Percentiles rank a stretch among this genome's conserved stretches.
Conservation (phyloP, 108 stramenopile species). For the Discostella pseudostelligera region DNA sequence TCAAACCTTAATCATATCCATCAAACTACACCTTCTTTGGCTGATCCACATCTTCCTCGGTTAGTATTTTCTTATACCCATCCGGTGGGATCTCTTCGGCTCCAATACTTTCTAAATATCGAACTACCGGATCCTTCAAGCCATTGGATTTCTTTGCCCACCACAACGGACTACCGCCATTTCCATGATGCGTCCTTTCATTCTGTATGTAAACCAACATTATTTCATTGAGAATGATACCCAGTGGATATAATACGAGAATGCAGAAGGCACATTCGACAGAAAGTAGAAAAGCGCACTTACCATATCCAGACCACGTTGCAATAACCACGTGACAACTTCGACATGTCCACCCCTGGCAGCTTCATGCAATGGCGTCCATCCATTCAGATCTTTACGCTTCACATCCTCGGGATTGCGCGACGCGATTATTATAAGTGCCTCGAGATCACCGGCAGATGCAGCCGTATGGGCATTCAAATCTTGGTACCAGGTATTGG, state of each 20-base stretch:
- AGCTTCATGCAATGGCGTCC: slow-evolving; percentile 83
- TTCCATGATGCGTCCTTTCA: slow-evolving; percentile 30
- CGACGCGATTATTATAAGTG: slow-evolving; percentile 47
- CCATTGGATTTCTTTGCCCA: slow-evolving; percentile 42
- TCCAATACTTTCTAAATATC: slow-evolving; percentile 25
- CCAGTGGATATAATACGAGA: neutral
- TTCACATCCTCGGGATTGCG: slow-evolving; percentile 46
- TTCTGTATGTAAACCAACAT: slow-evolving; percentile 33
- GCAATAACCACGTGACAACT: slow-evolving; percentile 52
- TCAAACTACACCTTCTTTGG: no score
- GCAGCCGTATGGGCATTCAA: slow-evolving; percentile 60
- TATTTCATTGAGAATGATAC: no score
- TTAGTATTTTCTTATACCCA: neutral
- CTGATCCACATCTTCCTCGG: neutral
- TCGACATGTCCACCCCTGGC: slow-evolving; percentile 69
- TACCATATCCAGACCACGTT: slow-evolving; percentile 35
- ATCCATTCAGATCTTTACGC: slow-evolving; percentile 72
- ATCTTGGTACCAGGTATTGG: slow-evolving; percentile 3
- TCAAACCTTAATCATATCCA: no score
- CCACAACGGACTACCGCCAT: slow-evolving; percentile 41
- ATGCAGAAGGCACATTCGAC: neutral
- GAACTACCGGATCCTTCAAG: slow-evolving; percentile 14
- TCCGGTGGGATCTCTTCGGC: slow-evolving; percentile 26
- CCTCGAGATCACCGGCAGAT: slow-evolving; percentile 48
- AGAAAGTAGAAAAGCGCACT: neutral